Evolutionary conservation across 2,329 filamentous ascomycete species (phyloP), one percentile per base, ranked within the genome.

Genomic region (Biscogniauxia sp.): DNA sequence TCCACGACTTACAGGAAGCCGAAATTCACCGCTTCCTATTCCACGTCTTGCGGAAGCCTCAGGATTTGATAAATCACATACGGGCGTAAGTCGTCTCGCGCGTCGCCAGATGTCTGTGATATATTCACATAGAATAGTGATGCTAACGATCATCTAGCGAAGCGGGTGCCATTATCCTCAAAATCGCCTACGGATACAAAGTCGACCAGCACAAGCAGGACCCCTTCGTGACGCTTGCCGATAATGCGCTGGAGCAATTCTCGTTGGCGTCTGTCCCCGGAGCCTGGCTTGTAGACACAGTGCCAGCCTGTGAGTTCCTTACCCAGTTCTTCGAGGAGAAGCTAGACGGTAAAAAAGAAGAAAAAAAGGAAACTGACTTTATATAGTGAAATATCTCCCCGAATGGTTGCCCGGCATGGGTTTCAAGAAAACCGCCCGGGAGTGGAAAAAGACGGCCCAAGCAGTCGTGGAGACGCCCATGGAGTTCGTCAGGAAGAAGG

Each of bases 171-270:
- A 64, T 70, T 3, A 66, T 74, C 20, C 61, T 73, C 1, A 69
- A 70, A 7, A 67, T 72, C 0, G 20, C 64, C 6, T 74, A 74
- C 37, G 71, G 69, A n/a, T 74, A 75, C 55, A 66, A 61, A 1
- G 57, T 66, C 5, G 64, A 70, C 11, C 52, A 67, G 11, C 53
- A 66, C 6, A 54, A 54, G n/a, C 26, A 51, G 2, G 72, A 75
- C 20, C 66, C 66, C 0, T 57, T 74, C 2, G 61, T 73, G 13
- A 17, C 62, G 1, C 25, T 68, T 6, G 63, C 61, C 19, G 62
- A 67, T 20, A 51, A 55, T 11, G 58, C 66, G 1, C 63, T 73
- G 50, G 59, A 57, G 0, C 60, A 69, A 1, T 72, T 74, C 28
- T 32, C 58, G 0, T 19, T 32, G 1, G 59, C 61, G 15, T 57